These are phyloP conservation scores for Candida michaelii DNA, from an alignment of 805 yeast species.

Conservation along the genomic window DNA sequence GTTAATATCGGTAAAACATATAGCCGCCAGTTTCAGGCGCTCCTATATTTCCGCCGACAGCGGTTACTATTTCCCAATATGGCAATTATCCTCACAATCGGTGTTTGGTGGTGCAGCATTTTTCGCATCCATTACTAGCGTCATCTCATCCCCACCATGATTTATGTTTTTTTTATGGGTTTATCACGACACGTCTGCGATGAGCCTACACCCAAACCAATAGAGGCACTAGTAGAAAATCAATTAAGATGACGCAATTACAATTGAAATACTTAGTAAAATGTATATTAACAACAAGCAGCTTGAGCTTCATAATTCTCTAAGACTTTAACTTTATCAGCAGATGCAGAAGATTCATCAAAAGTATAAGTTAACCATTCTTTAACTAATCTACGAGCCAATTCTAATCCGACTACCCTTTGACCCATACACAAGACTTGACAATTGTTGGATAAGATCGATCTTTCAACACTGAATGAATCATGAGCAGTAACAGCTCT, in stretches of 20 bases:
- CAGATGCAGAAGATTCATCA: conserved; percentile 40
- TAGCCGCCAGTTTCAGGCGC: no score
- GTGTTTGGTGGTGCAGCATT: conserved; percentile 4
- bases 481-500: conserved; percentile 52
- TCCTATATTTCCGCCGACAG: neutral
- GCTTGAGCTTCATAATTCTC: conserved; percentile 22
- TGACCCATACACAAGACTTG: conserved; percentile 50
- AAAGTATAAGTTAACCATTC: conserved; percentile 46
- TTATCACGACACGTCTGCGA: no score
- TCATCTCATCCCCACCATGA: neutral
- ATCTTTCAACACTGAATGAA: conserved; percentile 46
- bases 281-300: no score
- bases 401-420: conserved; percentile 44
- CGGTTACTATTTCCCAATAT: neutral
- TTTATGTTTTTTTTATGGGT: no score
- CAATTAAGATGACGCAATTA: no score
- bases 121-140: neutral
- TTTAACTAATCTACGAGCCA: conserved; percentile 42
- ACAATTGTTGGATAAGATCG: conserved; percentile 43
- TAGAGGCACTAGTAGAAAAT: no score
- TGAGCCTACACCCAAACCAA: no score
- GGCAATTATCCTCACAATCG: neutral
- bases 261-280: no score
- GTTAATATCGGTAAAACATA: no score
- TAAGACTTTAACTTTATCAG: conserved; percentile 39